Base-by-base conservation (phyloP, 78 protist genomes). In the Cavenderia fasciculata region DNA sequence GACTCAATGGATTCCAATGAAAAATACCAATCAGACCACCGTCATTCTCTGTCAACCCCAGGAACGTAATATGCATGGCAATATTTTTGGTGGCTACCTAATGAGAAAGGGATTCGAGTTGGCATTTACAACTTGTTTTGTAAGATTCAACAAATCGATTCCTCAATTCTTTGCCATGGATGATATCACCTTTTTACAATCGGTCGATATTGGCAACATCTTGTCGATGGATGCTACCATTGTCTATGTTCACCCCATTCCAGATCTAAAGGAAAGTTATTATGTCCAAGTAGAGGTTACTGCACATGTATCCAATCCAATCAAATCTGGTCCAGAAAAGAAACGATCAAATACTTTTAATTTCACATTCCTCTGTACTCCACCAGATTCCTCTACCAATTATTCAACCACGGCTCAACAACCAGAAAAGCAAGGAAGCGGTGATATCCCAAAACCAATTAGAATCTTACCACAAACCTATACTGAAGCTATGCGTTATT, bases 11-110 rank as follows among this genome's bases (percentile, higher is more conserved):
- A 57, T 87, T 11, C 72, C 77, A 41, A 87, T 87, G 93, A 43
- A 75, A 7, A 47, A 59, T 12, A 87, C 93, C 11, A 18, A 27
- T 1, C 1, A 31, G 12, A 59, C 73, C 25, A 43, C 93, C 0
- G 74, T 63, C 11, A 87, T 87, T 2, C 75, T 87, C 11, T 87
- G 93, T 38, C 93, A 87, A 70, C 93, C 93, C 12, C 90, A 82
- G 71, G 93, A 87, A 52, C 38, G 71, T 4, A 87, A 87, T 52
- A 77, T 87, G 56, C 74, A 75, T 36, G 87, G 87, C n/a, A 66
- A 62, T 36, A 74, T 87, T 19, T 87, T 87, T 65, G 93, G 93
- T 62, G 93, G 93, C 3, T 87, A 87, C 40, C 27, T 87, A 29
- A 74, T 87, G 86, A 41, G 93, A 70, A 56, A 57, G 23, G 93